A percentile compares a stretch with the other conserved stretches of the same genome.
These are phyloP conservation scores for Pezicula radicicola DNA, from an alignment of 2,329 filamentous ascomycete species.

Conservation along the genomic window DNA sequence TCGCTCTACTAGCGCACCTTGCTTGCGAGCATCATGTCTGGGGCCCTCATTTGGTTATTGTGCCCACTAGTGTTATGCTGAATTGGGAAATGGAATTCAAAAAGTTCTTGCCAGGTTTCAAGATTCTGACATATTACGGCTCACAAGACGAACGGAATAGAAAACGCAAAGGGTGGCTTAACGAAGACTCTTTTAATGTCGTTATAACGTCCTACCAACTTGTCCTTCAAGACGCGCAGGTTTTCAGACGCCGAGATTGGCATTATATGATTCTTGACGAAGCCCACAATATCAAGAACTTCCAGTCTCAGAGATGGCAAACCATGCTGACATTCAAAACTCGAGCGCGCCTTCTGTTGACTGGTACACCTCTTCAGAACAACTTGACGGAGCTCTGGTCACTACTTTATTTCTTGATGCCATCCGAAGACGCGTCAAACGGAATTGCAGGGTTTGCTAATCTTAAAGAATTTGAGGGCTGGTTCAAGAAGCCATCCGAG, in stretches of 20 bases:
- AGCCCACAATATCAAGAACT: constrained; percentile 99
- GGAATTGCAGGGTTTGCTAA: constrained; percentile 89
- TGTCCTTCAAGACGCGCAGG: constrained; percentile 88
- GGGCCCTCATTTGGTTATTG: constrained; percentile 94
- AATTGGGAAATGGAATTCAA: constrained; percentile 99
- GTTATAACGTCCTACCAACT: constrained; percentile 98
- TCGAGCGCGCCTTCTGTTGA: constrained; percentile 79
- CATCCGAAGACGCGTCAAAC: constrained; percentile 69
- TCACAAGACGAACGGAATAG: constrained; percentile 86
- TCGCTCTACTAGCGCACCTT: constrained; percentile 86
- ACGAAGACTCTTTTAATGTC: constrained; percentile 93
- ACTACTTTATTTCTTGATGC: constrained; percentile 92
- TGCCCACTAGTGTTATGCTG: constrained; percentile 96
- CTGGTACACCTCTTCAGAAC: constrained; percentile 94
- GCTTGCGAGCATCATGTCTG: constrained; percentile 88
- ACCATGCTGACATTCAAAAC: constrained; percentile 93
- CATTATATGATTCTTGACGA: constrained; percentile 98
- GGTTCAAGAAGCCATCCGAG: constrained; percentile 92
- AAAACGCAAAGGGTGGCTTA: constrained; percentile 91
- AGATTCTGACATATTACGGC: constrained; percentile 95
- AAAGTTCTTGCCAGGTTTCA: constrained; percentile 97
- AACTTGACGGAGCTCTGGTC: constrained; percentile 98
- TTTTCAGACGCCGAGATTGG: constrained; percentile 90
- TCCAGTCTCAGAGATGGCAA: constrained; percentile 96
- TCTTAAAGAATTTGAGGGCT: constrained; percentile 92